Base-by-base conservation (phyloP, 2,329 filamentous ascomycete species). In the Fusarium sp. region DNA sequence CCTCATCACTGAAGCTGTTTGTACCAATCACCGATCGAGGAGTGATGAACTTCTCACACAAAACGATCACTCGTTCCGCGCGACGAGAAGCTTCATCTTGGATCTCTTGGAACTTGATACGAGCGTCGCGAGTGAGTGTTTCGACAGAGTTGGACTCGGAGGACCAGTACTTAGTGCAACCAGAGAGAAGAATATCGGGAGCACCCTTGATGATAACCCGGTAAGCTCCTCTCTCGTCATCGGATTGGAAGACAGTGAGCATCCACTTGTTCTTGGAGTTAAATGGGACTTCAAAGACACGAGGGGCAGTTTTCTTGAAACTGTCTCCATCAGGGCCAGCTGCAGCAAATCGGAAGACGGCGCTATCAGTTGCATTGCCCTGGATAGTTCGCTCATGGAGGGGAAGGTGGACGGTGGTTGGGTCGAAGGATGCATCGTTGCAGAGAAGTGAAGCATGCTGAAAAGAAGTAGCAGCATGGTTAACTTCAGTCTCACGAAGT, bases 121-220 rank as follows among this genome's bases (percentile, higher is more conserved):
- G 75, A 6, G 77, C 76, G 1, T 72, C 69, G 1, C 71, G 73
- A 15, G 79, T 78, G 6, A 83, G 73, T 2, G 78, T 74, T n/a
- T 75, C 66, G 7, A 79, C 73, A 0, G 68, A 73, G 57, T 77
- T 75, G 25, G 71, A 65, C 48, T 73, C 72, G 4, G 57, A 61
- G 0, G 78, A 78, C 77, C 78, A 80, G 66, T 77, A 81, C 33
- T 71, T 71, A 2, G 76, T 77, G 45, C 78, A 80, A 3, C 74
- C 73, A 0, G 75, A 69, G 7, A 81, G 66, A 1, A 87, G 77
- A 19, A 87, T 84, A 65, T 87, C 84, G 0, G 84, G 84, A 1
- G 84, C 84, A 32, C 84, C 84, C 74, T 87, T 87, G 68, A 86
- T 80, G 58, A 83, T 82, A 7, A 85, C 76, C 27, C 82, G 78